Percentiles rank a stretch among this genome's conserved stretches.
These are phyloP conservation scores for Chaetomium cochliodes DNA, from an alignment of 495 filamentous ascomycete genomes.

Conservation along the genomic window DNA sequence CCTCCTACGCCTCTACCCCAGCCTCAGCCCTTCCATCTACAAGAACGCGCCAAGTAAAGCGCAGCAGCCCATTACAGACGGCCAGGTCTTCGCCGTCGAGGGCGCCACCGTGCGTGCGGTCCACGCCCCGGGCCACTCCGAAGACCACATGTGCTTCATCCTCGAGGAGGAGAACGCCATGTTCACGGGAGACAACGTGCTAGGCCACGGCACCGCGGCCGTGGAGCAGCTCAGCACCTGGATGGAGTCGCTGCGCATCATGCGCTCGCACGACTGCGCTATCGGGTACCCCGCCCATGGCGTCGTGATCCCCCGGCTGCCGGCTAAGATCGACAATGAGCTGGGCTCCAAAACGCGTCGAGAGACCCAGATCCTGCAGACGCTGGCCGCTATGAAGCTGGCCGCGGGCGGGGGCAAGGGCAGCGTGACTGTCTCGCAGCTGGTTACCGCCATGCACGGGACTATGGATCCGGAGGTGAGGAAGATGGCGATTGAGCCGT, in stretches of 20 bases:
- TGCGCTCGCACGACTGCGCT: constrained; percentile 56
- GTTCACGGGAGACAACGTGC: constrained; percentile 92
- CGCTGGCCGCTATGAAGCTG: no score
- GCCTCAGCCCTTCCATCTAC: constrained; percentile 69
- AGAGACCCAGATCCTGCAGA: no score
- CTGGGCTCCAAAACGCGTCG: no score
- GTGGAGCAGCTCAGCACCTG: constrained; percentile 81
- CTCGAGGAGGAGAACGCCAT: constrained; percentile 77
- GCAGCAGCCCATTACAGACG: constrained; percentile 63
- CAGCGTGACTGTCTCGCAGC: no score
- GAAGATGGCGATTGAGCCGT: no score
- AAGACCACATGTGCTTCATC: constrained; percentile 73
- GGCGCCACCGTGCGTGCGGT: constrained; percentile 75
- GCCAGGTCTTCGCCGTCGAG: constrained; percentile 68
- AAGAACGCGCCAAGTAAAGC: constrained; percentile 43
- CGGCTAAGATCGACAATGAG: not conserved
- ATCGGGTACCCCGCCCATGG: constrained; percentile 80
- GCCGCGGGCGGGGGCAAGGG: no score
- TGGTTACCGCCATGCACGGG: no score
- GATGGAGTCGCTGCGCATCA: constrained; percentile 60
- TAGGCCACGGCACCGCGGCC: constrained; percentile 89
- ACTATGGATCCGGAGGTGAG: no score
- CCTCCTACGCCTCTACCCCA: constrained; percentile 58
- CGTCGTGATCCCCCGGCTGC: constrained; percentile 50
- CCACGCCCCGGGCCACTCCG: constrained; percentile 80